Evolutionary conservation across 139 green algal genomes (phyloP).

Genomic region (Tetraselmis chui): DNA sequence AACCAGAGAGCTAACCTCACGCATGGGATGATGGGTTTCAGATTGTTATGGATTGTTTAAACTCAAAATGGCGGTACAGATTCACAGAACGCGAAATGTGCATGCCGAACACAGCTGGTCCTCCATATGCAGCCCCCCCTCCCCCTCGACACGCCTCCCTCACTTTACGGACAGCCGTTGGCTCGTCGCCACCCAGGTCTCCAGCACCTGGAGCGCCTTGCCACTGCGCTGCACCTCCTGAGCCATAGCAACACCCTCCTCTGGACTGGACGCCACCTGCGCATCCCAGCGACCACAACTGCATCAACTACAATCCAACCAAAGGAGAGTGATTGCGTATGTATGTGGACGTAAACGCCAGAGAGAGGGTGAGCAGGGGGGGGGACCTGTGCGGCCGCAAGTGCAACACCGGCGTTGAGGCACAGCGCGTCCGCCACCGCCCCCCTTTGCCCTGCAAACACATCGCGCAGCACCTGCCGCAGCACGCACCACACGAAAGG

Average conservation of each 20-base stretch:
- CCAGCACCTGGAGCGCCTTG: too few relatives aligned
- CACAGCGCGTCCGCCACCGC: slow-evolving; percentile 88
- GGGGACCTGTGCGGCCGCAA: neutral
- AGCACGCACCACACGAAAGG: slow-evolving; percentile 54
- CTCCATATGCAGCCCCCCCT: too few relatives aligned
- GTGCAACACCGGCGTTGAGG: slow-evolving; percentile 70
- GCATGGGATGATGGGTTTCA: too few relatives aligned
- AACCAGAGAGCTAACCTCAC: too few relatives aligned
- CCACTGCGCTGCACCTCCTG: slow-evolving; percentile 55
- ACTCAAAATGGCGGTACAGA: too few relatives aligned
- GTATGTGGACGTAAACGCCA: neutral
- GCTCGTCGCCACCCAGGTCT: too few relatives aligned
- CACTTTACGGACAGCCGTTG: too few relatives aligned
- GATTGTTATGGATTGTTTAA: too few relatives aligned
- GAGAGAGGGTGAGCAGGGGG: slow-evolving; percentile 15
- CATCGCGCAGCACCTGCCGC: slow-evolving; percentile 47
- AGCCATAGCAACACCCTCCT: slow-evolving; percentile 84
- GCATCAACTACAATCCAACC: neutral
- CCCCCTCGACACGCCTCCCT: too few relatives aligned
- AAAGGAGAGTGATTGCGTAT: too few relatives aligned
- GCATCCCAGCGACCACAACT: slow-evolving; percentile 39
- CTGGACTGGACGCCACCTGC: slow-evolving; percentile 46
- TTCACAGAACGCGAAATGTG: too few relatives aligned
- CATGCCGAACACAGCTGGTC: too few relatives aligned
- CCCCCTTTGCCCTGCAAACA: slow-evolving; percentile 76